These are phyloP conservation scores for Lentinula sp. DNA, from an alignment of 768 basidiomycete species.

Conservation along the genomic window DNA sequence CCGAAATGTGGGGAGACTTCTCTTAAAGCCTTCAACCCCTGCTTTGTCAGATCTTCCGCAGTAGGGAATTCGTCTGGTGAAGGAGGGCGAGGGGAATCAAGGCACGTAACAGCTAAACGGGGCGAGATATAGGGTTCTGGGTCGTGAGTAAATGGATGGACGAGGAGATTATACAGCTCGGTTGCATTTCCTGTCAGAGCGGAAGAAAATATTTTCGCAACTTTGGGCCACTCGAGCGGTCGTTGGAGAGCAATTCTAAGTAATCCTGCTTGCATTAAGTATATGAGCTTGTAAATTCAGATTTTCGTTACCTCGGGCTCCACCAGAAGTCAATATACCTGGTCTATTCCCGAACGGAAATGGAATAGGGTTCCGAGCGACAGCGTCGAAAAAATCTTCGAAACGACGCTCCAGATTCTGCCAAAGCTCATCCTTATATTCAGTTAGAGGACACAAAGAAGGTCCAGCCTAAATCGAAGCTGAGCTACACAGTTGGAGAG, in stretches of 20 bases:
- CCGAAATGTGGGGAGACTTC: slow-evolving; percentile 18
- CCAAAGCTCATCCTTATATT: slow-evolving; percentile 8
- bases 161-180: slow-evolving; percentile 12
- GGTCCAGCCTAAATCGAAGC: slow-evolving; percentile 13
- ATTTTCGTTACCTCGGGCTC: slow-evolving; percentile 11
- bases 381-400: slow-evolving; percentile 16
- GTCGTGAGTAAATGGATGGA: background rate
- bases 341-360: slow-evolving; percentile 12
- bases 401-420: slow-evolving; percentile 10
- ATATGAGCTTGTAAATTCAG: no score
- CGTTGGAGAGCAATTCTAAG: slow-evolving; percentile 13
- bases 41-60: slow-evolving; percentile 10
- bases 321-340: slow-evolving; percentile 17
- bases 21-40: slow-evolving; percentile 5
- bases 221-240: slow-evolving; percentile 11
- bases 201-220: slow-evolving; percentile 9
- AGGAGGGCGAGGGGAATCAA: slow-evolving; percentile 14
- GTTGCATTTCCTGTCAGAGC: slow-evolving; percentile 18
- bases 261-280: slow-evolving; percentile 1
- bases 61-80: slow-evolving; percentile 3
- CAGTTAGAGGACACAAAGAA: slow-evolving; percentile 12
- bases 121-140: slow-evolving; percentile 2
- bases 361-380: slow-evolving; percentile 12
- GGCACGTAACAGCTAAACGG: slow-evolving; percentile 16
- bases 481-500: background rate